Conservation (phyloP, 2,329 filamentous ascomycete species). For the Fusarium buharicum region DNA sequence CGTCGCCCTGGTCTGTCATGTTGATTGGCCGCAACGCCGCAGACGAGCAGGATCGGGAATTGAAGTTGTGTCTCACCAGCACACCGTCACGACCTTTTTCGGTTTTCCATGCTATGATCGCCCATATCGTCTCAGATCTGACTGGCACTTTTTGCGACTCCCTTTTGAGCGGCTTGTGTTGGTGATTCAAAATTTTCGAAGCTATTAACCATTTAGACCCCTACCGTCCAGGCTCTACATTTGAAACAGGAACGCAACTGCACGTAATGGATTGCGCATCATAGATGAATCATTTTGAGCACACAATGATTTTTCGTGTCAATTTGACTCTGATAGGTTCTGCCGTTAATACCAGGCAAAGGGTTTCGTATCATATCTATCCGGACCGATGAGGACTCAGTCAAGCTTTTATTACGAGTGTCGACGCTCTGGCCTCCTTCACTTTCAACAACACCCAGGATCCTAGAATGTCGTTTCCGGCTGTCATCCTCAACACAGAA, state of each 20-base stretch:
- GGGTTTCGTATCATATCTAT: slow-evolving; percentile 9
- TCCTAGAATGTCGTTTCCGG: slow-evolving; percentile 40
- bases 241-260: slow-evolving; percentile 10
- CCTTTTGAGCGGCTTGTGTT: slow-evolving; percentile 16
- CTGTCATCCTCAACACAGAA: slow-evolving; percentile 36
- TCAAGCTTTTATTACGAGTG: slow-evolving; percentile 39
- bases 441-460: slow-evolving; percentile 25
- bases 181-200: slow-evolving; percentile 20
- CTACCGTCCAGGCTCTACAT: slow-evolving; percentile 13
- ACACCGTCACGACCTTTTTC: slow-evolving; percentile 38
- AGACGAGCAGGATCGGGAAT: slow-evolving; percentile 21
- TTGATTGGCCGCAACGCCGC: slow-evolving; percentile 29
- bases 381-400: slow-evolving; percentile 31
- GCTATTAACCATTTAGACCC: slow-evolving; percentile 15
- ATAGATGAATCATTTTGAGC: slow-evolving; percentile 8
- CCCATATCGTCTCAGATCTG: slow-evolving; percentile 41
- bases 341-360: slow-evolving; percentile 2
- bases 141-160: slow-evolving; percentile 23
- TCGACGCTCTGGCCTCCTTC: slow-evolving; percentile 33
- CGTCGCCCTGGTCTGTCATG: slow-evolving; percentile 14
- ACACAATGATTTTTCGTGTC: not conserved
- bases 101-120: slow-evolving; percentile 33
- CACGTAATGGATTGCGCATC: slow-evolving; percentile 1
- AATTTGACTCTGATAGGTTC: slow-evolving; percentile 3
- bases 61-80: slow-evolving; percentile 26